A percentile compares a stretch with the other conserved stretches of the same genome.
phyloP scores from a whole-genome alignment of 139 green algal species.

The Gonium pectorale region DNA sequence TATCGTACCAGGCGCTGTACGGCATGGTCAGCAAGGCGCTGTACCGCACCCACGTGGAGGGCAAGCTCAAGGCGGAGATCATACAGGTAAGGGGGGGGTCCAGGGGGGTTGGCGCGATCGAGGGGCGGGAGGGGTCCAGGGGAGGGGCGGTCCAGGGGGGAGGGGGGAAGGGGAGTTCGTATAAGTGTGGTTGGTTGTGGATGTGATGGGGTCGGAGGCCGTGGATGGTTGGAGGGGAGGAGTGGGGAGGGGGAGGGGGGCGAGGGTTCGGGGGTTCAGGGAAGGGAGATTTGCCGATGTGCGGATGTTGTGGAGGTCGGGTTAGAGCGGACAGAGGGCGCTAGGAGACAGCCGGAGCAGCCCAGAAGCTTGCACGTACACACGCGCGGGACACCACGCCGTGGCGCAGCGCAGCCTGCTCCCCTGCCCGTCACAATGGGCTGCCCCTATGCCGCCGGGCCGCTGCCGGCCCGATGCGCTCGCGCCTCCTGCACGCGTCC shows the following conservation, averaged over 20 bases:
- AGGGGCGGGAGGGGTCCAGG: neutral
- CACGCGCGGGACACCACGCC: too few species aligned
- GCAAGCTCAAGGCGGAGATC: conserved; percentile 94
- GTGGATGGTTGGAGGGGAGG: neutral
- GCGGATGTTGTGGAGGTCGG: too few species aligned
- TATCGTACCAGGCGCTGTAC: conserved; percentile 55
- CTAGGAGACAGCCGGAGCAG: too few species aligned
- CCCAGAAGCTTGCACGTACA: too few species aligned
- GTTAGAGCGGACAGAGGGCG: too few species aligned
- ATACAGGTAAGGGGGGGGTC: conserved; percentile 71
- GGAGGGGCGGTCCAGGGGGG: neutral
- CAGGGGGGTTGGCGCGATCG: neutral
- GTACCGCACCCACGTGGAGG: conserved; percentile 94
- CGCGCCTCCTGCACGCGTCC: too few species aligned
- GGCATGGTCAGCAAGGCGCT: conserved; percentile 72
- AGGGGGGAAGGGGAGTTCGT: neutral
- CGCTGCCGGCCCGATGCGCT: too few species aligned
- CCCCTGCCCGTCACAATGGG: too few species aligned
- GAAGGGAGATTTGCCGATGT: too few species aligned
- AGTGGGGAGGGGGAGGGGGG: neutral
- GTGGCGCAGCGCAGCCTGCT: too few species aligned
- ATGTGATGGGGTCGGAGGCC: neutral
- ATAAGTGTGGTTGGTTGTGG: too few species aligned
- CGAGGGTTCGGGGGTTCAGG: neutral
- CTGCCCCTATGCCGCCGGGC: too few species aligned